Evolutionary conservation across 306 rosid species (phyloP), one percentile per base, ranked within the genome.

Genomic region (Vigna radiata): DNA sequence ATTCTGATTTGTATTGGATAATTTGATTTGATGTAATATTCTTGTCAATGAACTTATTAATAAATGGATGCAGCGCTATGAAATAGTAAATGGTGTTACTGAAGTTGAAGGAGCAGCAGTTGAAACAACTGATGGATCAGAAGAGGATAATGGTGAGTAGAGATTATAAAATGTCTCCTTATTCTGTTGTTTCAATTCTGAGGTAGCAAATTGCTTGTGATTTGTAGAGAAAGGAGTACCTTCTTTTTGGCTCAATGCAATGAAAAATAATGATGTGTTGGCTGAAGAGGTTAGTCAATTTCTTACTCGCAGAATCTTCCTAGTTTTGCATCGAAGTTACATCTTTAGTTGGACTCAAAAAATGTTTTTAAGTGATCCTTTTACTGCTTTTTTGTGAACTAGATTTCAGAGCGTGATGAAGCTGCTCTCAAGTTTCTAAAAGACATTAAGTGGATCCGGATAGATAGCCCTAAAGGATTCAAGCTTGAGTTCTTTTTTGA

Each of bases 351-450:
- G 25, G 23, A 17, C 25, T 11, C 17, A 71, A 79, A 63, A 82
- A 6, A 17, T 8, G 3, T 7, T 52, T 50, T 52, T 50, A 33
- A 52, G 5, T 52, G 58, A 52, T 17, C 25, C 25, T 52, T 52
- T 52, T 8, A 17, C 23, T 52, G 25, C 25, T 52, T 52, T 18
- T 52, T 17, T 50, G 6, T 16, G 8, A 17, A 1, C 5, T 52
- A 93, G 98, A 83, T 93, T 71, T 80, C 97, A 0, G 96, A 93
- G 87, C 97, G 94, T 41, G 98, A 93, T 85, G 98, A 93, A 83
- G 92, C 82, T 70, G 98, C 98, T 47, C 93, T 93, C 55, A 88
- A 86, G 71, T 88, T 76, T 82, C 88, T 93, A 25, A 90, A 78
- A 80, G 98, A 93, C 69, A 90, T 93, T 75, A 93, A 93, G 87